These are phyloP conservation scores for Aspergillus pseudotamarii DNA, from an alignment of 2,329 filamentous ascomycete genomes.

Conservation along the genomic window DNA sequence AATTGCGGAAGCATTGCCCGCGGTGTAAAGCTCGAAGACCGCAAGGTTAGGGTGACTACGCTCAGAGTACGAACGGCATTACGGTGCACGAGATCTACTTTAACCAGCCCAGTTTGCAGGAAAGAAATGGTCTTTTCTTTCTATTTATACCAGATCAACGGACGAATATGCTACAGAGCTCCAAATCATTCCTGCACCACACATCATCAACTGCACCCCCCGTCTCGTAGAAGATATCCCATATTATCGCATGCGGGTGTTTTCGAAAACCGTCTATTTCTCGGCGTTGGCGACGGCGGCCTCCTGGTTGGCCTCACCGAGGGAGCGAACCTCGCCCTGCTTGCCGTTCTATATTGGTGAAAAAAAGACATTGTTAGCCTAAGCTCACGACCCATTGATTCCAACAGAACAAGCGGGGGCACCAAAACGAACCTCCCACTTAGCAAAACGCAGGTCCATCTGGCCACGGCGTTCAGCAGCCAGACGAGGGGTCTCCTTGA, in stretches of 20 bases:
- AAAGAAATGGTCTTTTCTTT: conserved; percentile 31
- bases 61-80: conserved; percentile 2
- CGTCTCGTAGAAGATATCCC: conserved; percentile 22
- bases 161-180: conserved; percentile 43
- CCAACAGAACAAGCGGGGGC: conserved; percentile 10
- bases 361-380: conserved; percentile 33
- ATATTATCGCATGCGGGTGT: conserved; percentile 23
- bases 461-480: conserved; percentile 85
- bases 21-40: neutral
- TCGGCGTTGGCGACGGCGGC: conserved; percentile 48
- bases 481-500: conserved; percentile 93
- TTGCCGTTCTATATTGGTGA: conserved; percentile 77
- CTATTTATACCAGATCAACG: conserved; percentile 32
- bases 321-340: conserved; percentile 80
- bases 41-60: neutral
- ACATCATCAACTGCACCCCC: conserved; percentile 25
- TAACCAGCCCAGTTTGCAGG: conserved; percentile 5
- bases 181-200: conserved; percentile 29
- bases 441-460: conserved; percentile 85
- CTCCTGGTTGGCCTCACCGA: conserved; percentile 60
- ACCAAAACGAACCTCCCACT: conserved; percentile 82
- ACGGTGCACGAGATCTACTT: neutral
- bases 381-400: conserved; percentile 11
- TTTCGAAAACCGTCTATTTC: conserved; percentile 40
- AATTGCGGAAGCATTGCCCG: conserved; percentile 20